These are phyloP conservation scores for Aspergillus cavernicola DNA, from an alignment of 495 filamentous ascomycete genomes.

Conservation along the genomic window DNA sequence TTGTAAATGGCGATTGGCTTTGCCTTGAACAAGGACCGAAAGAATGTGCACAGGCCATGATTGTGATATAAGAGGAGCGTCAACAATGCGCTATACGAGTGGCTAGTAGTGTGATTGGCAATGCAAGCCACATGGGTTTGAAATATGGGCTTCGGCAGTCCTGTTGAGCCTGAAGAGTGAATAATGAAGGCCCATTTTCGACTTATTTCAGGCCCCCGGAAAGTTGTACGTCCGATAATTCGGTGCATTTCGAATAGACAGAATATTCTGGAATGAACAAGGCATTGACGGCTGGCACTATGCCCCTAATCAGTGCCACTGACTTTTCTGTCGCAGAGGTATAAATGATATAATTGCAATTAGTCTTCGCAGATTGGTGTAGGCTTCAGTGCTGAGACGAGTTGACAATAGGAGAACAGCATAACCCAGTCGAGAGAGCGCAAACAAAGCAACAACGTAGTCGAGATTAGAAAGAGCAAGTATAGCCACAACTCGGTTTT, in stretches of 20 bases:
- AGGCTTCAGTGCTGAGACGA: constrained; percentile 48
- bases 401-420: constrained; percentile 54
- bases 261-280: constrained; percentile 11
- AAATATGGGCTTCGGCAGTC: constrained; percentile 52
- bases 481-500: constrained; percentile 41
- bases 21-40: constrained; percentile 45
- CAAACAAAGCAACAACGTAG: constrained; percentile 51
- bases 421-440: constrained; percentile 53
- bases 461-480: constrained; percentile 52
- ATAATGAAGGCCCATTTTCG: constrained; percentile 45
- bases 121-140: constrained; percentile 34
- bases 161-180: constrained; percentile 56
- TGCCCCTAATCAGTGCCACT: constrained; percentile 19
- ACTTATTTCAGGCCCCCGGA: constrained; percentile 20
- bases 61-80: constrained; percentile 52
- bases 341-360: constrained; percentile 38
- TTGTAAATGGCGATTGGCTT: constrained; percentile 45
- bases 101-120: constrained; percentile 34
- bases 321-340: constrained; percentile 16
- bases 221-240: constrained; percentile 2
- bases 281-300: not conserved
- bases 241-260: constrained; percentile 1
- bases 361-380: constrained; percentile 42
- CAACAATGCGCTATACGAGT: constrained; percentile 36
- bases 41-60: constrained; percentile 39